Evolutionary conservation across 176 grass and related monocot genomes (phyloP), one percentile per base, ranked within the genome.

Genomic region (Rhipidocladum racemiflorum): DNA sequence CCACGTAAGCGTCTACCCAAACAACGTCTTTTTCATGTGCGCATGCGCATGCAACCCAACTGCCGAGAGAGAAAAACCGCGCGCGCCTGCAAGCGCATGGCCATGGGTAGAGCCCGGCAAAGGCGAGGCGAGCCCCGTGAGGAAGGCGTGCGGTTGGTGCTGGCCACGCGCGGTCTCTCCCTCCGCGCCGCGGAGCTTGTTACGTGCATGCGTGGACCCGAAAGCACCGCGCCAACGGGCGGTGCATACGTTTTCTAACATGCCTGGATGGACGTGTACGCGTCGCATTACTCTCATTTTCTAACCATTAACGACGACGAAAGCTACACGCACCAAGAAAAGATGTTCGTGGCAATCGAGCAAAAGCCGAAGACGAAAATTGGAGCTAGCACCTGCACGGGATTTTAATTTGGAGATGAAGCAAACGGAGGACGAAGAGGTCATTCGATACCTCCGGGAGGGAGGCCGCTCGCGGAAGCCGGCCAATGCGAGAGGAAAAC

Each of bases 101-200:
- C 4, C 13, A 14, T 4, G 4, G 11, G 24, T 18, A 20, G 74
- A 44, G 7, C 2, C 15, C 24, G 4, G 14, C 38, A 42, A 16
- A n/a, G 36, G 5, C 17, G 36, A 20, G 39, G 68, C 25, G 43
- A 32, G 9, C 7, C 57, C 75, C 39, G 24, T 6, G 44, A 40
- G 75, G 72, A 57, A 24, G 71, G 66, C 54, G 75, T 24, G 83
- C 64, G 64, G 76, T 86, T 61, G 50, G 40, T 68, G 70, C 56
- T 73, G 84, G 59, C 59, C 65, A 34, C 51, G 36, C 46, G 27
- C 65, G 7, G 16, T 76, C 53, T 50, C 70, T 40, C 72, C 42
- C 9, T 75, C 71, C 71, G 3, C 24, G 32, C 43, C 23, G 48
- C 34, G 17, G 50, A 20, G 42, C 30, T 66, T 7, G 42, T 25